phyloP scores from a whole-genome alignment of 1,284 basidiomycete species.

The Apiotrichum veenhuisii region DNA sequence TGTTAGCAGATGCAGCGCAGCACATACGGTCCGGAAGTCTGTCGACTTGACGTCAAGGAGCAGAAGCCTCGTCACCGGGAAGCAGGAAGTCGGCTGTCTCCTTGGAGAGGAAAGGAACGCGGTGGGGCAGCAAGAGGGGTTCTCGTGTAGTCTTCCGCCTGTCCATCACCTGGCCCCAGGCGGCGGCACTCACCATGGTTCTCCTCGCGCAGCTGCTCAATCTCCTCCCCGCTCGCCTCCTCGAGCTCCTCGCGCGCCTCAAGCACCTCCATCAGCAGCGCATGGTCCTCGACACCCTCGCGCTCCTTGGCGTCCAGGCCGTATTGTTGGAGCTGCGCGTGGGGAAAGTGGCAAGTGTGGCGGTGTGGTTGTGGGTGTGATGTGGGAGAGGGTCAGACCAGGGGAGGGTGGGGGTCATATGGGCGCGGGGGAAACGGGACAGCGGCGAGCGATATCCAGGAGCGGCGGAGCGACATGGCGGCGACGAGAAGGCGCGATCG shows the following conservation, averaged over 20 bases:
- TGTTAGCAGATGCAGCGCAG: background rate
- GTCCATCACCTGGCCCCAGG: too few relatives aligned
- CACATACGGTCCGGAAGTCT: too few relatives aligned
- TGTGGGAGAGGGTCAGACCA: too few relatives aligned
- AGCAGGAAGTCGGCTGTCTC: too few relatives aligned
- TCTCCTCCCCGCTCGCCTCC: conserved; percentile 56
- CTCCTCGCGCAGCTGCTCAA: conserved; percentile 56
- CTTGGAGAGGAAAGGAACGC: too few relatives aligned
- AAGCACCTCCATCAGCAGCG: conserved; percentile 73
- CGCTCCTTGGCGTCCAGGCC: conserved; percentile 62
- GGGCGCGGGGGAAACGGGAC: too few relatives aligned
- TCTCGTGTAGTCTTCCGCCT: too few relatives aligned
- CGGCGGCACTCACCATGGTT: conserved; percentile 61
- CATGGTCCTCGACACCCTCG: conserved; percentile 71
- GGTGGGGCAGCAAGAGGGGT: too few relatives aligned
- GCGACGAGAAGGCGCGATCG: background rate
- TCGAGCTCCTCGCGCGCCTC: conserved; percentile 77
- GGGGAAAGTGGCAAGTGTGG: background rate
- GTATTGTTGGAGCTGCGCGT: conserved; percentile 56
- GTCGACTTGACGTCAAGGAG: too few relatives aligned
- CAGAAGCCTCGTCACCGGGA: too few relatives aligned
- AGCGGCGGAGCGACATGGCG: background rate
- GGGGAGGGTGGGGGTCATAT: too few relatives aligned
- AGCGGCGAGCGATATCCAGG: too few relatives aligned
- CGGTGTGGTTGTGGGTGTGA: background rate